Evolutionary conservation across 2,329 filamentous ascomycete genomes (phyloP), one percentile per base, ranked within the genome.

Genomic region (Myriosclerotinia duriaeana): DNA sequence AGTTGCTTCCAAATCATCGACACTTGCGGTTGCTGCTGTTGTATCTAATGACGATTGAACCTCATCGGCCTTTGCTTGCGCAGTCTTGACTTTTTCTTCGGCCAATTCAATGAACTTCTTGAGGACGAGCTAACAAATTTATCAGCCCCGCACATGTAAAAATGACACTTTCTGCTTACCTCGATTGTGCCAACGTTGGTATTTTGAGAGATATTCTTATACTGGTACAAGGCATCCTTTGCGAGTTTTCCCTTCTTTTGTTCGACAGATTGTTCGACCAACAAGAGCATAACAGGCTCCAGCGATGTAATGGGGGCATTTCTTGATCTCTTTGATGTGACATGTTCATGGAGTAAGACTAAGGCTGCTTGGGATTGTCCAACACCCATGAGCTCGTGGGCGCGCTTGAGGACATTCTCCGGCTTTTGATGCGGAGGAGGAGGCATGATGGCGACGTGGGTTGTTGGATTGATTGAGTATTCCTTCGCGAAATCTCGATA

Each of bases 191-290:
- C 93, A 73, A 99, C 93, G 78, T 98, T 98, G 74, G 94, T 97
- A 83, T 99, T 99, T 80, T 99, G 95, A 66, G 93, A 94, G 73
- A 97, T 98, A 80, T 99, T 99, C 86, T 99, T 99, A 87, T 99
- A 99, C 80, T 97, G 95, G 80, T 98, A 99, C 59, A 99, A 86
- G 69, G 95, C 95, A 82, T 99, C 95, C 85, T 99, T 99, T 79
- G 94, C 95, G 69, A 95, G 86, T 82, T 99, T 99, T 75, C 95
- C 95, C 83, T 98, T 99, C 82, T 95, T 93, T 76, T 97, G 88
- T 77, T 98, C 94, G 76, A 99, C 95, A 73, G 91, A 97, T 68
- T 98, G 87, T 81, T 98, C 93, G 76, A 99, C 94, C 77, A 99
- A 89, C 73, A 97, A 89, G 80, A 98, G 85, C 93, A 99, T 98